Base-by-base conservation (phyloP, 2,329 filamentous ascomycete genomes). In the Penicillium brasilianum region DNA sequence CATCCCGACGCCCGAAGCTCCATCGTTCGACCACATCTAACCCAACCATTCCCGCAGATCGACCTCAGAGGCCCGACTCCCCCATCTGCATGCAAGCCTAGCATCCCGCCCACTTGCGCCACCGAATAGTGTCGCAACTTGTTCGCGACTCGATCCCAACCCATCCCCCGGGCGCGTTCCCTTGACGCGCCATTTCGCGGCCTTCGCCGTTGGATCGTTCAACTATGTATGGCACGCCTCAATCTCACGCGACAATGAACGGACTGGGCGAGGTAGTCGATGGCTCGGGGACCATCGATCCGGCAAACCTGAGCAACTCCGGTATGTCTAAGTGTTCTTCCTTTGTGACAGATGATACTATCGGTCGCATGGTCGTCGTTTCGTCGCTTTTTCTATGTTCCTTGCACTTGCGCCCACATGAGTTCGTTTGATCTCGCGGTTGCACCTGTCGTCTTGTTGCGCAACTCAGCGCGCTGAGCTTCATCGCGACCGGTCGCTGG, bases 271-370 rank as follows among this genome's bases (percentile, higher is more conserved):
- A 80, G 60, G 74, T 80, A 62, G 82, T 84, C 72, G 90, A 90
- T 85, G 90, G 91, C 77, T 90, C 90, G 83, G 91, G 90, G 77
- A 96, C 92, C 76, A 95, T 96, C 84, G 92, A 96, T 84, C 92
- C 92, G 77, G 91, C 91, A 74, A 91, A 90, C 67, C 85, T 96
- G 82, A 92, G 90, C 82, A 89, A 88, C 76, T 82, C 88, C 83
- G 87, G 90, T 94, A 88, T 72, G 78, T 72, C 46, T 78, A 82
- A 84, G 67, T 68, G 56, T 30, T 51, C 13, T 54, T 58, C 37
- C 43, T 18, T 58, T 37, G 49, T 59, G 25, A 3, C 56, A 52
- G n/a, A n/a, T 55, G 32, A 46, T 37, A 55, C 30, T 41, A n/a
- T 43, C 44, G 54, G 54, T 54, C 65, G 59, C 63, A 65, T 59